Percentiles rank a stretch among this genome's conserved stretches.
Conservation (phyloP, 2,329 filamentous ascomycete species). For the Albophoma yamanashiensis region DNA sequence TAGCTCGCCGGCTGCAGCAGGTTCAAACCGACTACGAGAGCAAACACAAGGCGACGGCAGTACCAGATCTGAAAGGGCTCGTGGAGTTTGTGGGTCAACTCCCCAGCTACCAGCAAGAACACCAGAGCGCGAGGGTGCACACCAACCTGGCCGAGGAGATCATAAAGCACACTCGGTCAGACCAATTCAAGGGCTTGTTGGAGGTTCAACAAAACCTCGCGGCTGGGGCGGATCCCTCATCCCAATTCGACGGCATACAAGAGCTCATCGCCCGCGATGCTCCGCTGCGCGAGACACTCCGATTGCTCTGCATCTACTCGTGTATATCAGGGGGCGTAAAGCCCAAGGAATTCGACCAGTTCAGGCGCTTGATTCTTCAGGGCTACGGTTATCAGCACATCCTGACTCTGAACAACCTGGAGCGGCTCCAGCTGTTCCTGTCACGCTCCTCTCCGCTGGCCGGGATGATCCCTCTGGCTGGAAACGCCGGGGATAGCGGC, state of each 20-base stretch:
- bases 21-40: conserved; percentile 86
- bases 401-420: conserved; percentile 76
- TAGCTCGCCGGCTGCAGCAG: conserved; percentile 71
- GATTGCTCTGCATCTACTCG: conserved; percentile 83
- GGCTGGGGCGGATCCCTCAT: conserved; percentile 77
- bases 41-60: conserved; percentile 76
- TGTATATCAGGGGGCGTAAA: conserved; percentile 83
- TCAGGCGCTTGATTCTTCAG: conserved; percentile 78
- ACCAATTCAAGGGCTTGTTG: conserved; percentile 76
- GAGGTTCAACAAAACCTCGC: conserved; percentile 95
- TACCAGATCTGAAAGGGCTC: conserved; percentile 85
- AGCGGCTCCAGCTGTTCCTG: conserved; percentile 80
- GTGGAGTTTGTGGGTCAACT: conserved; percentile 97
- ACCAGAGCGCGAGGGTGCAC: conserved; percentile 84
- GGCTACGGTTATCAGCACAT: conserved; percentile 94
- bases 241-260: conserved; percentile 83
- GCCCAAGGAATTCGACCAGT: conserved; percentile 77
- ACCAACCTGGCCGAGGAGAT: conserved; percentile 91
- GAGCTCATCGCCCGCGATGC: conserved; percentile 87
- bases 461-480: conserved; percentile 69
- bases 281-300: conserved; percentile 69
- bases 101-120: conserved; percentile 84
- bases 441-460: conserved; percentile 66
- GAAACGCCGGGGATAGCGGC: conserved; percentile 40
- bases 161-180: conserved; percentile 81